phyloP scores from a whole-genome alignment of 805 yeast genomes.

The Candida sonorensis region DNA sequence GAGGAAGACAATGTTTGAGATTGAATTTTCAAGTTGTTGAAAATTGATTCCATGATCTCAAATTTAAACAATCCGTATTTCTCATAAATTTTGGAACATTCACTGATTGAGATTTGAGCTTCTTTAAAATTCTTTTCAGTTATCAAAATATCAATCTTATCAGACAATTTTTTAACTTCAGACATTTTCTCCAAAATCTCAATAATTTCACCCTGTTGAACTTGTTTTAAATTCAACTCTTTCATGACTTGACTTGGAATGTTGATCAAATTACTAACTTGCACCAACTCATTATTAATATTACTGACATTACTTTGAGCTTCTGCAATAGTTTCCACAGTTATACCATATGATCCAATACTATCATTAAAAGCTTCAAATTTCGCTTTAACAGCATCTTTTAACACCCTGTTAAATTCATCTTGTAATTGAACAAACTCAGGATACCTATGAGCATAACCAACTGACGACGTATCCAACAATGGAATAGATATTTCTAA shows the following conservation, averaged over 20 bases:
- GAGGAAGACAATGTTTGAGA: constrained; percentile 58
- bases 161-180: constrained; percentile 51
- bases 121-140: constrained; percentile 60
- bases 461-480: constrained; percentile 85
- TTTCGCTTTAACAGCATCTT: constrained; percentile 70
- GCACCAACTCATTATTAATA: constrained; percentile 14
- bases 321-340: constrained; percentile 54
- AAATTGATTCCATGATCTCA: constrained; percentile 44
- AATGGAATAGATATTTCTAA: constrained; percentile 78
- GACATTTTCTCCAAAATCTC: constrained; percentile 65
- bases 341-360: constrained; percentile 75
- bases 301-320: constrained; percentile 40
- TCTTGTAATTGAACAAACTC: constrained; percentile 61
- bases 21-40: constrained; percentile 47
- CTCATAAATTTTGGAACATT: constrained; percentile 38
- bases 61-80: constrained; percentile 51
- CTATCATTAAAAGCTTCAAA: constrained; percentile 80
- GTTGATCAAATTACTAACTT: constrained; percentile 20
- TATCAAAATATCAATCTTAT: constrained; percentile 57
- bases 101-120: constrained; percentile 31
- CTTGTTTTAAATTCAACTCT: constrained; percentile 60
- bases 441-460: constrained; percentile 64
- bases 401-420: constrained; percentile 50
- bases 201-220: constrained; percentile 59
- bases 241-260: constrained; percentile 50